Base-by-base conservation (phyloP, 306 rosid genomes). In the Inga laurina region DNA sequence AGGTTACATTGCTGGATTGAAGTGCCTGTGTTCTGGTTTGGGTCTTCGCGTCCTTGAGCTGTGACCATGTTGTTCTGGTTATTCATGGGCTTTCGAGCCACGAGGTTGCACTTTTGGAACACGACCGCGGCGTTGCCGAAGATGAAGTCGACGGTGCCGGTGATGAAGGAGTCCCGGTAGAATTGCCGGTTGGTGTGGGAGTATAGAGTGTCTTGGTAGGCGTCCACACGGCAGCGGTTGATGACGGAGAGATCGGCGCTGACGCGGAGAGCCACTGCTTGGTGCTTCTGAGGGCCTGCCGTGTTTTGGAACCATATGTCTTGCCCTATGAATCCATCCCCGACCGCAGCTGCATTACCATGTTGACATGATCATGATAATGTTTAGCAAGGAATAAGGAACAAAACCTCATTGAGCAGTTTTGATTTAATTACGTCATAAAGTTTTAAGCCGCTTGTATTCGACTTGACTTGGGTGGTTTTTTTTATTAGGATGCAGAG, bases 261-360 rank as follows among this genome's bases (percentile, higher is more conserved):
- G 32, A 91, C 92, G 0, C 94, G 90, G 12, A 91, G 94, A 0
- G 94, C 94, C 57, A 91, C 90, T 0, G 88, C 75, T n/a, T 70
- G 75, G 8, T 70, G 51, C 51, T 70, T 70, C 75, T 41, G 18
- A 1, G 75, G 75, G 12, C 92, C 94, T 3, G 94, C 92, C 21
- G 94, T 88, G 91, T 91, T 91, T 39, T 78, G 84, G 79, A 91
- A 82, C 86, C 92, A 65, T 0, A 89, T 82, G 69, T 91, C 94
- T 80, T 89, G 92, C 46, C 90, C 94, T 18, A 91, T 87, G 62
- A 89, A 91, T 37, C 92, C 92, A 62, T 87, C 94, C 1, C 94
- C 94, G 44, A 85, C 92, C 2, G 91, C 92, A 69, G 84, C 94
- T 91, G 85, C 39, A 72, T 74, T 43, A 43, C 22, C 13, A 72